Conservation (phyloP, 371 early-diverging fungal genomes). For the Paraphysoderma sedebokerense region DNA sequence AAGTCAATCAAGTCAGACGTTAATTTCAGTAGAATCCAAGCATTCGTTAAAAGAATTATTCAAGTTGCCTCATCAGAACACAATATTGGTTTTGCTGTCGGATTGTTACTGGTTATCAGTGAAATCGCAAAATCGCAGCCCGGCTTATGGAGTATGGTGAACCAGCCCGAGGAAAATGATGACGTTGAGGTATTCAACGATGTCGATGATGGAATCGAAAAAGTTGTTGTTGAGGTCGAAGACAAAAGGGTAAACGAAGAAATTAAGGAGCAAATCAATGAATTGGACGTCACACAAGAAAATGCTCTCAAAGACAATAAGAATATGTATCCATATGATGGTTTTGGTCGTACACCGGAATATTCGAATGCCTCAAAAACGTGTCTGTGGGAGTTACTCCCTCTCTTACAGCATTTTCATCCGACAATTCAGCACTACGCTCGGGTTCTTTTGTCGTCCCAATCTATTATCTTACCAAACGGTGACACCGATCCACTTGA, state of each 20-base stretch:
- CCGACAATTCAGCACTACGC: slow-evolving; percentile 76
- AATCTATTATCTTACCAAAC: slow-evolving; percentile 34
- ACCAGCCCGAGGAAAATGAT: slow-evolving; percentile 48
- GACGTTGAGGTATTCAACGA: slow-evolving; percentile 34
- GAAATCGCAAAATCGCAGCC: slow-evolving; percentile 21
- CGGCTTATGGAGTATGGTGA: slow-evolving; percentile 38
- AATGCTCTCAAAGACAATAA: slow-evolving; percentile 9
- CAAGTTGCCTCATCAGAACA: slow-evolving; percentile 60
- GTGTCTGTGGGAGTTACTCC: slow-evolving; percentile 79
- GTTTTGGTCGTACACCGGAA: slow-evolving; percentile 72
- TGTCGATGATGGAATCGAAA: slow-evolving; percentile 13
- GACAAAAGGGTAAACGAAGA: slow-evolving; percentile 4
- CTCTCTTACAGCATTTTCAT: slow-evolving; percentile 70
- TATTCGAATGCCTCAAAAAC: slow-evolving; percentile 59
- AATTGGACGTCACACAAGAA: slow-evolving; percentile 1
- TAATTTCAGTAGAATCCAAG: slow-evolving; percentile 43
- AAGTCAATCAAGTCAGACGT: slow-evolving; percentile 63
- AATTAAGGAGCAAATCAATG: neutral
- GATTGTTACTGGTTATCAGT: slow-evolving; percentile 4
- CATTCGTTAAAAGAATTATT: slow-evolving; percentile 76
- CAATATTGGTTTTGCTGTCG: slow-evolving; percentile 4
- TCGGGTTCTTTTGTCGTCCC: slow-evolving; percentile 35
- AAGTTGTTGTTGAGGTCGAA: slow-evolving; percentile 27
- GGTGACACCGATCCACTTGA: slow-evolving; percentile 64
- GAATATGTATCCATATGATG: slow-evolving; percentile 67